Evolutionary conservation across 176 grass and related monocot genomes (phyloP).

Genomic region (Rhipidocladum racemiflorum): DNA sequence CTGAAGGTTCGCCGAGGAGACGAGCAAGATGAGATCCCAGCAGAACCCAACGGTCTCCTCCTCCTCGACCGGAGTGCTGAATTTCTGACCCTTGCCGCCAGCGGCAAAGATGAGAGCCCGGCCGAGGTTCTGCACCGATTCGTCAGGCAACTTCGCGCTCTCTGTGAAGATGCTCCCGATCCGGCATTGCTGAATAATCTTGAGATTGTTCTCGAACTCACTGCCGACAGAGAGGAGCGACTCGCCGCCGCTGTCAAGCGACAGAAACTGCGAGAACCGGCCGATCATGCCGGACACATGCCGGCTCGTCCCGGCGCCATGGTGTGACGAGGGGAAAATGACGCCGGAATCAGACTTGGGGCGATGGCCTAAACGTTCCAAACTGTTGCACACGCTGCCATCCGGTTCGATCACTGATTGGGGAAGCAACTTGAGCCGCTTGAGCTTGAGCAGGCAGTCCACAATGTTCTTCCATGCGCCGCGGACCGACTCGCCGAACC

Average conservation of each 20-base stretch:
- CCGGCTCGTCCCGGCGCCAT: conserved; percentile 47
- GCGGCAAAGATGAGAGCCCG: conserved; percentile 74
- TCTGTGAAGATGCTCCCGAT: conserved; percentile 80
- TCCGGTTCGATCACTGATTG: conserved; percentile 49
- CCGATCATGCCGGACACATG: conserved; percentile 86
- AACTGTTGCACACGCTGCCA: not conserved
- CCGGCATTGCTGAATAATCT: conserved; percentile 84
- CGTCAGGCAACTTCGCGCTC: conserved; percentile 70
- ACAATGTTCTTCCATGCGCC: conserved; percentile 83
- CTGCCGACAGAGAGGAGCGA: conserved; percentile 63
- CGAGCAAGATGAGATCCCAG: conserved; percentile 65
- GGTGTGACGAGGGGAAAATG: conserved; percentile 72
- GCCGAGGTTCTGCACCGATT: conserved; percentile 74
- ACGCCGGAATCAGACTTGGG: conserved; percentile 49
- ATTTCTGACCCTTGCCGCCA: conserved; percentile 83
- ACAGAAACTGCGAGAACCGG: conserved; percentile 86
- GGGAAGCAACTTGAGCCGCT: conserved; percentile 73
- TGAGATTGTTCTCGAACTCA: conserved; percentile 89
- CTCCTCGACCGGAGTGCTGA: conserved; percentile 87
- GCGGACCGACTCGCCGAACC: conserved; percentile 69
- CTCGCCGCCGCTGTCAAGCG: conserved; percentile 47
- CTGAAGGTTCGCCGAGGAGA: conserved; percentile 47
- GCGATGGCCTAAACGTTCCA: conserved; percentile 7
- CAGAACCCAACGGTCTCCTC: conserved; percentile 82
- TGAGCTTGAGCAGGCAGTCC: conserved; percentile 95